Percentiles rank a stretch among this genome's conserved stretches.
These are phyloP conservation scores for Sungouiozyma ichnusensis DNA, from an alignment of 805 yeast genomes.

Conservation along the genomic window DNA sequence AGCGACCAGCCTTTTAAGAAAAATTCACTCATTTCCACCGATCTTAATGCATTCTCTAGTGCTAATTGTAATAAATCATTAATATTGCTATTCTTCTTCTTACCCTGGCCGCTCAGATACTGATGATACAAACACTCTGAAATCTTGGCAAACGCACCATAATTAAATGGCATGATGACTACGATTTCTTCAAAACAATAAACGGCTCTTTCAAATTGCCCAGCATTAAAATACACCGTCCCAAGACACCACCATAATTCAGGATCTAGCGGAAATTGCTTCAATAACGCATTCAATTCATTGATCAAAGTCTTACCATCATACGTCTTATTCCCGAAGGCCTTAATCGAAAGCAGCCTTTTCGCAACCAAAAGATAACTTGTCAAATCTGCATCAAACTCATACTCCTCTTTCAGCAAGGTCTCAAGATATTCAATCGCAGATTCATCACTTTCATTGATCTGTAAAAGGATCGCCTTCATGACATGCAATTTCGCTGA, in stretches of 20 bases:
- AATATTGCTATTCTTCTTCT: slow-evolving; percentile 1
- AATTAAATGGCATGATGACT: slow-evolving; percentile 46
- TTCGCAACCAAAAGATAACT: slow-evolving; percentile 24
- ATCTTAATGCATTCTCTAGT: slow-evolving; percentile 47
- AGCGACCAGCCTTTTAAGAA: slow-evolving; percentile 72
- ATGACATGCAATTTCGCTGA: slow-evolving; percentile 24
- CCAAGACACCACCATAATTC: slow-evolving; percentile 73
- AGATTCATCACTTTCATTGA: slow-evolving; percentile 17
- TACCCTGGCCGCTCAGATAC: slow-evolving; percentile 9
- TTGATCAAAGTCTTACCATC: slow-evolving; percentile 7
- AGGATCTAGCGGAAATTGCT: slow-evolving; percentile 53
- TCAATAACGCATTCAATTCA: slow-evolving; percentile 15
- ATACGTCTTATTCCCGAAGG: slow-evolving; percentile 1
- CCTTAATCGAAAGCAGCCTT: slow-evolving; percentile 18
- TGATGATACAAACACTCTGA: slow-evolving; percentile 19
- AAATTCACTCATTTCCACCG: slow-evolving; percentile 66
- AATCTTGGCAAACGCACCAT: slow-evolving; percentile 22
- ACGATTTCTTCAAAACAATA: slow-evolving; percentile 63
- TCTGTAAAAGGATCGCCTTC: slow-evolving; percentile 22
- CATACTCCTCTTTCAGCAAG: slow-evolving; percentile 41
- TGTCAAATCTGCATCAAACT: slow-evolving; percentile 33
- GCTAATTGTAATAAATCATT: slow-evolving; percentile 12
- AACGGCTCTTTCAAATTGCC: slow-evolving; percentile 58
- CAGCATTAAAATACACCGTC: slow-evolving; percentile 46
- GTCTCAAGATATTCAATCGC: slow-evolving; percentile 39